Base-by-base conservation (phyloP, 2,329 filamentous ascomycete genomes). In the Alternaria sp. region DNA sequence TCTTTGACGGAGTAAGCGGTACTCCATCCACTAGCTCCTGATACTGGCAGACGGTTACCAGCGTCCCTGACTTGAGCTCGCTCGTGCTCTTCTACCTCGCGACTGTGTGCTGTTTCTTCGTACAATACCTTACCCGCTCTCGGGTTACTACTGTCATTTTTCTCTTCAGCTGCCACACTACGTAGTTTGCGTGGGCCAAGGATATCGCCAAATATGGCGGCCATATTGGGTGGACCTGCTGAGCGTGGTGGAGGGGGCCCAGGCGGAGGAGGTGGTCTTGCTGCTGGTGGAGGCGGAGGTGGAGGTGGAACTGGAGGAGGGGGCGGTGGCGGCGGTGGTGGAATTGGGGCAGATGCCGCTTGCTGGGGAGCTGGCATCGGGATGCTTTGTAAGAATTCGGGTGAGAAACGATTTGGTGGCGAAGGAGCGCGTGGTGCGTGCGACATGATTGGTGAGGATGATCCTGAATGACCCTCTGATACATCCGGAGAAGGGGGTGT, bases 21-120 rank as follows among this genome's bases (percentile, higher is more conserved):
- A 25, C 52, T 44, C 52, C 52, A 54, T 15, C 21, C 17, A 44
- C 36, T 54, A 17, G 43, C 40, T 54, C 28, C 19, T 1, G 19
- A 19, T 3, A 17, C 28, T 36, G 49, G 49, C 19, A 30, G 21
- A 11, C 23, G 49, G 49, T 17, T 52, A 32, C n/a, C 36, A 12
- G 49, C 19, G 30, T 45, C 32, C 25, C 25, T 51, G 3, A 36
- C 56, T n/a, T 70, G 66, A 40, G 62, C 66, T 25, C 44, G 64
- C 30, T 70, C 68, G 13, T 19, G 57, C 23, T 43, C 64, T 57
- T 70, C 64, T 3, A 67, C 64, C 1, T 64, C 51, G 4, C 28
- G 54, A 30, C 68, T 68, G 21, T 69, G 57, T 10, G 47, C 21
- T 36, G 62, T 69, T n/a, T 50, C 43, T 9, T 65, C 46, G 32